These are phyloP conservation scores for Berberis vulgaris DNA, from an alignment of 164 flowering plant genomes.

Conservation along the genomic window DNA sequence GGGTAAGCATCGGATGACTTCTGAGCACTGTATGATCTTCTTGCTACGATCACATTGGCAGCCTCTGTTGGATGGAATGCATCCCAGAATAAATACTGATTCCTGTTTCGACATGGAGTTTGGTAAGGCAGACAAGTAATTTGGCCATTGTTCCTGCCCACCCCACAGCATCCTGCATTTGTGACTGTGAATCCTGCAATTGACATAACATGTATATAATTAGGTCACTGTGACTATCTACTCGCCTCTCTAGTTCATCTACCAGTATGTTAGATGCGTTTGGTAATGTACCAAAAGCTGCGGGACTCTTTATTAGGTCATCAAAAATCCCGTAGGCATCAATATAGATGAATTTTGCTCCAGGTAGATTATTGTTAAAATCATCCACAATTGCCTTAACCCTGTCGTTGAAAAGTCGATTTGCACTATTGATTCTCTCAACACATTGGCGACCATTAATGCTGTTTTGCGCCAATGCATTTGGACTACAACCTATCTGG, in stretches of 20 bases:
- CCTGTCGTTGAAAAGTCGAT: constrained; percentile 41
- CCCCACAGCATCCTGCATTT: constrained; percentile 80
- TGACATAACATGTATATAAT: not conserved
- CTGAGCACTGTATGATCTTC: constrained; percentile 56
- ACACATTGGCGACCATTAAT: constrained; percentile 49
- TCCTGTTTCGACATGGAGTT: constrained; percentile 59
- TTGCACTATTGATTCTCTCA: constrained; percentile 41
- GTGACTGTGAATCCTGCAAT: constrained; percentile 56
- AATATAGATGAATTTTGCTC: constrained; percentile 42
- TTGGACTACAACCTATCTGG: constrained; percentile 70
- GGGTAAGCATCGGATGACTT: constrained; percentile 56
- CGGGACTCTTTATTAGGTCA: constrained; percentile 37
- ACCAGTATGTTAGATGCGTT: not conserved
- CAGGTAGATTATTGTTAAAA: constrained; percentile 26
- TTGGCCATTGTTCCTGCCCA: constrained; percentile 87
- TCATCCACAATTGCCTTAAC: constrained; percentile 31
- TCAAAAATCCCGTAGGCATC: constrained; percentile 57
- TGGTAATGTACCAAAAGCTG: constrained; percentile 31
- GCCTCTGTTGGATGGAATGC: constrained; percentile 79
- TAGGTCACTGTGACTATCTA: not conserved
- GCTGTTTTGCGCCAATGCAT: constrained; percentile 40
- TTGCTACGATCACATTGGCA: constrained; percentile 46
- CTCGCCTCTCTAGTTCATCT: too few relatives aligned
- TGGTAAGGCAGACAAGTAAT: constrained; percentile 76
- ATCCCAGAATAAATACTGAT: constrained; percentile 73